These are phyloP conservation scores for Phalaenopsis aphrodite DNA, from an alignment of 106 monocot species.

Conservation along the genomic window DNA sequence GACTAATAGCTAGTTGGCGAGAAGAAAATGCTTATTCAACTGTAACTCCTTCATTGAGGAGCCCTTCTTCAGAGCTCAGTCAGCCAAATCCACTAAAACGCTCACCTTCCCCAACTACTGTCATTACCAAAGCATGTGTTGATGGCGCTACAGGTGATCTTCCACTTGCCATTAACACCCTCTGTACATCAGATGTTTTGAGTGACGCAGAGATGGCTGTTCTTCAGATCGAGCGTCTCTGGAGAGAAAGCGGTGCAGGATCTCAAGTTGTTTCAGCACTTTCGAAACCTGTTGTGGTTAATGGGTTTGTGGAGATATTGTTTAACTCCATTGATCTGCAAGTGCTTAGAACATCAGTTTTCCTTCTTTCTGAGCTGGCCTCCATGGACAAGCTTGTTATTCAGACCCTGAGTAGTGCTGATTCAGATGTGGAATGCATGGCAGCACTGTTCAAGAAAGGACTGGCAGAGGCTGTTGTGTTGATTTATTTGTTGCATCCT, in stretches of 20 bases:
- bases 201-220: constrained; percentile 46
- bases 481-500: constrained; percentile 32
- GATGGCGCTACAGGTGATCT: constrained; percentile 25
- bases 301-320: constrained; percentile 53
- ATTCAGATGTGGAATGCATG: constrained; percentile 55
- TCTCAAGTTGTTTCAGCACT: constrained; percentile 16
- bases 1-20: constrained; percentile 43
- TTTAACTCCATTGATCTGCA: constrained; percentile 35
- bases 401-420: constrained; percentile 42
- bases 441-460: constrained; percentile 57
- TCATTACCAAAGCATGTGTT: constrained; percentile 30
- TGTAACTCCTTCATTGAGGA: constrained; percentile 2
- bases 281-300: constrained; percentile 34
- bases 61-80: constrained; percentile 13
- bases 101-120: constrained; percentile 43
- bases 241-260: constrained; percentile 22
- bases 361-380: constrained; percentile 36
- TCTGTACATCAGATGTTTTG: constrained; percentile 45
- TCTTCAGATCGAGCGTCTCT: constrained; percentile 32
- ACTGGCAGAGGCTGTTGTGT: constrained; percentile 27
- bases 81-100: neutral
- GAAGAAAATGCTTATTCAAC: constrained; percentile 28
- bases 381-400: constrained; percentile 30
- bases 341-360: constrained; percentile 23
- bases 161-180: constrained; percentile 26